Base-by-base conservation (phyloP, 805 yeast species). In the Wickerhamomyces bisporus region DNA sequence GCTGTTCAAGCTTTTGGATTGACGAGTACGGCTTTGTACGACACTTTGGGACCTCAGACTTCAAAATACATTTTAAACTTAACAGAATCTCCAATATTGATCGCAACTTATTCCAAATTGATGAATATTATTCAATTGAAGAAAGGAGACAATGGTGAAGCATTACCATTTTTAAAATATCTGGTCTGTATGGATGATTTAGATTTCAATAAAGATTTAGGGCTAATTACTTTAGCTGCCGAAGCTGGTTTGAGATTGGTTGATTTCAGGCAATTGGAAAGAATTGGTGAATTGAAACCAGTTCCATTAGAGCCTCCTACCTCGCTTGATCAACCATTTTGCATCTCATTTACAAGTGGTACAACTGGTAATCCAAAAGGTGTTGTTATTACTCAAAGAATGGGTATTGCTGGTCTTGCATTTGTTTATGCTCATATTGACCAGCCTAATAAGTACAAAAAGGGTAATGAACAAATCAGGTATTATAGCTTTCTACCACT, bases 361-460 rank as follows among this genome's bases (percentile, higher is more conserved):
- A 77, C 83, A 3, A 73, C 81, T 3, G 81, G 81, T 5, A 52
- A 66, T n/a, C 83, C 83, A 29, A 77, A 77, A 53, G 83, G 83
- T 24, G 82, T 71, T n/a, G 63, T 70, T 10, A 37, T 66, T 2
- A 59, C 72, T 8, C 81, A 77, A 28, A 47, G 50, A 4, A 65
- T 62, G 46, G 66, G 69, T 15, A 61, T 67, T 17, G 63, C 77
- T 6, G 56, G 59, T 3, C 64, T 74, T 16, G 26, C 41, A 10
- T 39, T 42, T 34, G 23, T 32, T 16, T 21, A 31, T 10, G 21
- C n/a, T 3, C 44, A 17, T 32, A 38, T 34, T 30, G 44, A 34
- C 16, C 25, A 73, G 3, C 66, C 48, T 23, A 57, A 13, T 20
- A 35, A 26, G 40, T 30, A 33, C 20, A 13, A 21, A 29, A 44